Evolutionary conservation across 2,329 filamentous ascomycete genomes (phyloP), one percentile per base, ranked within the genome.

Genomic region (Didymella sp.): DNA sequence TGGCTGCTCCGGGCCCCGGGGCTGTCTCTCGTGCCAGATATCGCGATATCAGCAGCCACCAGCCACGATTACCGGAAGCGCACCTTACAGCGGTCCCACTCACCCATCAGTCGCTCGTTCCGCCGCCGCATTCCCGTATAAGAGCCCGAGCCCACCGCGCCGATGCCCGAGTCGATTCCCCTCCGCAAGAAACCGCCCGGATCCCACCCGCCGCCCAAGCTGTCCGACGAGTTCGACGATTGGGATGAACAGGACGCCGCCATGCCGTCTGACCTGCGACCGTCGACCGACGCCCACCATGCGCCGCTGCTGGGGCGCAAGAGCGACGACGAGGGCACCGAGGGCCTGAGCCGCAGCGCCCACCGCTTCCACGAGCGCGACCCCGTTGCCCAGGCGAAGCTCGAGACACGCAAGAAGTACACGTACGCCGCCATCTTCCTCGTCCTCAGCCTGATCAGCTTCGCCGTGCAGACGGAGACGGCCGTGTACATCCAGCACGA

Each of bases 401-500:
- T 83, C 58, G 88, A 87, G 40, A 92, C 91, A 31, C 85, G 86
- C 72, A 89, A 86, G 73, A 92, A 92, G 77, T 98, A 99, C 78
- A 89, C 90, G 22, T 91, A 94, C 73, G 94, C 95, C 1, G 88
- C 85, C 48, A 85, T 92, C 64, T 97, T 97, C 77, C 83, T 99
- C 59, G 78, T 89, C 27, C 73, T 97, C 65, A 95, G 90, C 72
- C 82, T 99, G 71, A 80, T 96, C 57, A 89, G 90, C 72, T 99
- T 99, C 75, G 91, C 92, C 44, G 82, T 96, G 6, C 95, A 99
- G 84, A 98, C 95, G 3, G 94, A 98, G 81, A 92, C 96, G 51
- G 94, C 93, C 11, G 88, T 96, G 9, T 93, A 97, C 78, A 95
- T 99, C 59, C 94, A 98, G 79, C 89, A 94, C 74, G 88, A 95